Percentiles rank a stretch among this genome's conserved stretches.
Conservation (phyloP, 352 stramenopile species). For the Pythium aristosporum region DNA sequence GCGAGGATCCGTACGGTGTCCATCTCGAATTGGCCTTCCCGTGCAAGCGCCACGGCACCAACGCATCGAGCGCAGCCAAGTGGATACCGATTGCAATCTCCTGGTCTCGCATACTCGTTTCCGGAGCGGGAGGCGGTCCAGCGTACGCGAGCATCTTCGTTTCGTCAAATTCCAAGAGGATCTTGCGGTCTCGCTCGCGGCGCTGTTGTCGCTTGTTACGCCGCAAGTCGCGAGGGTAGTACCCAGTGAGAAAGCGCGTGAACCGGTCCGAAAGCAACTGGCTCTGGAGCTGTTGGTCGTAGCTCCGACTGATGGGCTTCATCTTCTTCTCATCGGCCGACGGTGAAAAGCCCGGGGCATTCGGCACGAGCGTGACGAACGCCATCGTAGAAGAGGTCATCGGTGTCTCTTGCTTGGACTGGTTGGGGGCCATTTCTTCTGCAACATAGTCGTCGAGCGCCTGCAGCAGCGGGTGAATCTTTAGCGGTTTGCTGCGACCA, state of each 20-base stretch:
- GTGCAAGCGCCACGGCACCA: conserved; percentile 15
- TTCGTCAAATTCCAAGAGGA: conserved; percentile 21
- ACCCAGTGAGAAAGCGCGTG: conserved; percentile 16
- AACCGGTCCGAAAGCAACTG: conserved; percentile 20
- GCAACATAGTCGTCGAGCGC: conserved; percentile 67
- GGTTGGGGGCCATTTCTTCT: conserved; percentile 31
- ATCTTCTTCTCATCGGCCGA: conserved; percentile 18
- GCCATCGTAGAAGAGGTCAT: neutral
- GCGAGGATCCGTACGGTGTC: conserved; percentile 5
- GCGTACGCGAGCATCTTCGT: conserved; percentile 15
- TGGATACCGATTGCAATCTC: conserved; percentile 22
- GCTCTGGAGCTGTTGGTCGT: conserved; percentile 13
- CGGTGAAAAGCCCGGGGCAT: conserved; percentile 23
- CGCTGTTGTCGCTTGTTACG: conserved; percentile 22
- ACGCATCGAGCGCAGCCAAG: conserved; percentile 6
- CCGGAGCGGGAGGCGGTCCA: neutral
- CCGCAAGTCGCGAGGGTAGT: conserved; percentile 23
- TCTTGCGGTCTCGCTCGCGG: conserved; percentile 18
- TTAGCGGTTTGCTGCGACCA: conserved; percentile 37
- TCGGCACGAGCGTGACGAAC: neutral
- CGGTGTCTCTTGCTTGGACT: neutral
- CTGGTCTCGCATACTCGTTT: neutral
- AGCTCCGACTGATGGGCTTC: neutral
- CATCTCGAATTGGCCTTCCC: conserved; percentile 11
- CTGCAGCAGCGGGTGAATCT: conserved; percentile 62